Base-by-base conservation (phyloP, 805 yeast species). In the Hanseniaspora guilliermondii region DNA sequence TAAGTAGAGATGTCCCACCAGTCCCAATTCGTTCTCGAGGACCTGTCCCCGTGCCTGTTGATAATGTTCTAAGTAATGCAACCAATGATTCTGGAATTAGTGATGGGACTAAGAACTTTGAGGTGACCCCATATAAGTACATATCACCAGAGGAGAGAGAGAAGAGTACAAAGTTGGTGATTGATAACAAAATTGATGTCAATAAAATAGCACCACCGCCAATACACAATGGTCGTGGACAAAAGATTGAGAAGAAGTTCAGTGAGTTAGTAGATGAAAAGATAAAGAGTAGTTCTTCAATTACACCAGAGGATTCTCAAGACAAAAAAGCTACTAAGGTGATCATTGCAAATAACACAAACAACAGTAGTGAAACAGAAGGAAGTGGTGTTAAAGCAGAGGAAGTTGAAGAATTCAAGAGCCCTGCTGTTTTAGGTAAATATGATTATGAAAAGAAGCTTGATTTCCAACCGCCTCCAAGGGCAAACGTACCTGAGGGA, bases 191-290 rank as follows among this genome's bases (percentile, higher is more conserved):
- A 35, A 35, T 55, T 22, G 54, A 55, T 38, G 49, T 55, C 14
- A 17, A 4, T 6, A 38, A 38, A 8, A 7, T 45, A 1, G 40
- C 54, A 11, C 57, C 57, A 6, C 57, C 57, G 6, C 57, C 57
- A 11, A 11, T 44, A 6, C 57, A 55, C 46, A n/a, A 27, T 3
- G 54, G 47, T 1, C 40, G 57, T 39, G 54, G 49, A 3, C 17
- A 16, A 2, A 22, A 30, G 1, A 16, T 17, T 12, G 54, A 39
- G 2, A 49, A 49, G 16, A 45, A 38, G 25, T 39, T 49, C 9
- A 48, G 54, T 33, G 49, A 55, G 35, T 8, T 45, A 14, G 49
- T 55, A 37, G 54, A 49, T 24, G 54, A 55, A 33, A 55, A 45
- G 21, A 49, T 38, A 21, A 45, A 37, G 30, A 40, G 41, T 9